Evolutionary conservation across 2,329 filamentous ascomycete genomes (phyloP).

Genomic region (Rhynchosporium agropyri): DNA sequence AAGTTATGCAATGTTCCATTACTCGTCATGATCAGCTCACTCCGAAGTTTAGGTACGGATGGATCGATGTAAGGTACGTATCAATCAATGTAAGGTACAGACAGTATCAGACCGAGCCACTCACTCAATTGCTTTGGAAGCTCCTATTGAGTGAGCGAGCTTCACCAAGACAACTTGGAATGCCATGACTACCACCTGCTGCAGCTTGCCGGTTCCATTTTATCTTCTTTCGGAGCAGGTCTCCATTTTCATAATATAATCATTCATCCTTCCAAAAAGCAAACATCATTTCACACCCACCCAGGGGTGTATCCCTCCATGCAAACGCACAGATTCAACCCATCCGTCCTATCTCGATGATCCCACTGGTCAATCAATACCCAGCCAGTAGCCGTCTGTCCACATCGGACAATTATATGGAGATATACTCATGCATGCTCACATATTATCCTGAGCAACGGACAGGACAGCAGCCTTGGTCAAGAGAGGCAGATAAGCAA

Average conservation of each 20-base stretch:
- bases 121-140: too few relatives aligned
- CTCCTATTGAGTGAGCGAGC: too few relatives aligned
- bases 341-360: not conserved
- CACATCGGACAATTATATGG: conserved; percentile 3
- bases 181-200: not conserved
- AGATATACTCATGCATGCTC: conserved; percentile 7
- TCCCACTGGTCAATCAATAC: not conserved
- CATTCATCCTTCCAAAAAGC: conserved; percentile 8
- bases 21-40: too few relatives aligned
- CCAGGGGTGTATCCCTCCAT: conserved; percentile 3
- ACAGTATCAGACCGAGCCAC: too few relatives aligned
- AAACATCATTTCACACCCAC: not conserved
- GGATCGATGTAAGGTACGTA: too few relatives aligned
- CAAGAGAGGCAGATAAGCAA: not conserved
- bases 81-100: too few relatives aligned
- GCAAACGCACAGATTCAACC: conserved; percentile 4
- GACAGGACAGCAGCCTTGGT: not conserved
- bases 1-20: too few relatives aligned
- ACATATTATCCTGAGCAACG: not conserved
- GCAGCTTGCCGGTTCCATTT: conserved; percentile 3
- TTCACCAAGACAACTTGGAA: too few relatives aligned
- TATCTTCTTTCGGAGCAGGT: too few relatives aligned
- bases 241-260: not conserved
- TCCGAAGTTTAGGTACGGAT: too few relatives aligned
- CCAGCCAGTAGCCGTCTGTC: not conserved